These are phyloP conservation scores for Rachicladosporium sp. DNA, from an alignment of 2,329 filamentous ascomycete species.

Conservation along the genomic window DNA sequence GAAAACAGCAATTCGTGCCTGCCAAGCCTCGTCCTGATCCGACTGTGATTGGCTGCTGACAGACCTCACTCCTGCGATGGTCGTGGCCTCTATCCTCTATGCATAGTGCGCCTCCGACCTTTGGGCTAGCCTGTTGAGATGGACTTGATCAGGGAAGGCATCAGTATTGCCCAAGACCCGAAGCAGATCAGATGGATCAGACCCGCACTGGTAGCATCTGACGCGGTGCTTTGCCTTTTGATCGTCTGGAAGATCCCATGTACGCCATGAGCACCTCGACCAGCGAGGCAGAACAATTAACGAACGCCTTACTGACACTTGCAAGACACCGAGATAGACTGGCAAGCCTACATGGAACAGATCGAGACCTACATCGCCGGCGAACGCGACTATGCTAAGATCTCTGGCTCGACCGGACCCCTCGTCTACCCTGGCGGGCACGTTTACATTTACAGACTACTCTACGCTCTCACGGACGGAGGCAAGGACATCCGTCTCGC, in stretches of 20 bases:
- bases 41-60: no score
- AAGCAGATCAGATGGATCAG: constrained; percentile 51
- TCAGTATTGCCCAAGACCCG: constrained; percentile 39
- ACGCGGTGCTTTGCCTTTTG: constrained; percentile 59
- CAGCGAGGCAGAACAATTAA: no score
- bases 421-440: constrained; percentile 91
- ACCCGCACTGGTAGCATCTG: constrained; percentile 53
- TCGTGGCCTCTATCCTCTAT: no score
- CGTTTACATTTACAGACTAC: constrained; percentile 73
- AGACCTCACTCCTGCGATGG: no score
- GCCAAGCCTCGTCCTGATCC: background rate
- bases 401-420: constrained; percentile 80
- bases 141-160: constrained; percentile 25
- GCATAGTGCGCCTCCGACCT: no score
- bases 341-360: constrained; percentile 94
- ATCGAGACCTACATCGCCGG: constrained; percentile 66
- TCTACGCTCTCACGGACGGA: constrained; percentile 66
- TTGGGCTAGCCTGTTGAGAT: constrained; percentile 11
- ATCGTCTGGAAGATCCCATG: constrained; percentile 76
- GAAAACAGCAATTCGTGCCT: background rate
- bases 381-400: constrained; percentile 76
- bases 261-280: constrained; percentile 23
- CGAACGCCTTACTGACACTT: background rate
- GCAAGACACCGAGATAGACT: constrained; percentile 93
- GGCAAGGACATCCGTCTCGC: constrained; percentile 66